Percentiles rank a stretch among this genome's conserved stretches.
Evolutionary conservation across 1,284 basidiomycete genomes (phyloP).

Genomic region (Inonotus obliquus): DNA sequence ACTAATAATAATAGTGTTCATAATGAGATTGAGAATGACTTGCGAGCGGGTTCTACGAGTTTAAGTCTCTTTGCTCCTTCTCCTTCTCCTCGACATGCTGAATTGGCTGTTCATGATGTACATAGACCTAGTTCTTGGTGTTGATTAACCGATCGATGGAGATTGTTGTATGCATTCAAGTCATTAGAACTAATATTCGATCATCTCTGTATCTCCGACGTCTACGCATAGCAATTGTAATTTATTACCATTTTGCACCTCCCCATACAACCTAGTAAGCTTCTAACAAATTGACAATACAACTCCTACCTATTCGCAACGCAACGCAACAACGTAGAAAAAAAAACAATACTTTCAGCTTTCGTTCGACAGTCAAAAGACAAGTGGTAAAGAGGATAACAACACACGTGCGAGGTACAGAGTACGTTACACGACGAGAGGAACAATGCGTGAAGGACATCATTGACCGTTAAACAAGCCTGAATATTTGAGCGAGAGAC

Average conservation of each 20-base stretch:
- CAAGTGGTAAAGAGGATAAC: not conserved
- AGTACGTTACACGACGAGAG: constrained; percentile 8
- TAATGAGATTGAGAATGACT: not conserved
- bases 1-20: no score
- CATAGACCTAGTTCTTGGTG: constrained; percentile 17
- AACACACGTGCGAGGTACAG: constrained; percentile 5
- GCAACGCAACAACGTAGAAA: not conserved
- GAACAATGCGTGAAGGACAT: not conserved
- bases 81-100: constrained; percentile 5
- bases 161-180: no score
- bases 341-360: constrained; percentile 1
- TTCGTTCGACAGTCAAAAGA: not conserved
- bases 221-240: not conserved
- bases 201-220: not conserved
- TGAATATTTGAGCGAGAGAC: no score
- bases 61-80: constrained; percentile 11
- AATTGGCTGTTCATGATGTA: not conserved
- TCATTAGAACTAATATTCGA: not conserved
- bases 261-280: not conserved
- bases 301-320: not conserved
- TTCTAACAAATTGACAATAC: not conserved
- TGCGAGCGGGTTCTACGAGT: constrained; percentile 6
- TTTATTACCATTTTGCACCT: not conserved
- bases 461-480: constrained; percentile 8
- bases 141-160: no score